Evolutionary conservation across 78 protist species (phyloP), one percentile per base, ranked within the genome.

Genomic region (Dictyostelium purpureum): DNA sequence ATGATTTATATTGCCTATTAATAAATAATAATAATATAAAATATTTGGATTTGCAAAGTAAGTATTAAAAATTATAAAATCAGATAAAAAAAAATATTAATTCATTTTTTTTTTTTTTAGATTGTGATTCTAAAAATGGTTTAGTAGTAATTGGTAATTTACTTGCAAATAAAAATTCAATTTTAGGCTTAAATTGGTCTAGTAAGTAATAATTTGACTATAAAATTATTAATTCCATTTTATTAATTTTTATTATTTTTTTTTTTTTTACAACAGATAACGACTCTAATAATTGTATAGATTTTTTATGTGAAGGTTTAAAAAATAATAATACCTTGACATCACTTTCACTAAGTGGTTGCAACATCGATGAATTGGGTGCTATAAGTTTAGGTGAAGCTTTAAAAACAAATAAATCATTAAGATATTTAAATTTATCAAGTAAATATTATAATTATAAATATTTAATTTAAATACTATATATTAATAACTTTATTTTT

Each of bases 21-120:
- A 14, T 61, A 61, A 61, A 61, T 61, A 61, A 61, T 31, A 61
- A 61, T 26, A 31, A 28, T 11, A 61, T 61, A 31, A 61, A 31
- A 61, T 61, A 61, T 61, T 61, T 61, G 31, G 69, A 61, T 61
- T 61, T 61, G 4, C 69, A 61, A 61, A 61, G 69, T 61, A 61
- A 31, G 69, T 61, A 31, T 43, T 43, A 43, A 43, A 43, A 43
- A 43, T 43, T 9, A 43, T 43, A 43, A 43, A 9, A 43, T 4
- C 7, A 9, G 49, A 21, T 52, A 52, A 52, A 21, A 52, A 21
- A 52, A 21, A 52, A 52, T 52, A 7, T 49, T 21, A 56, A 56
- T 56, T 56, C 24, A 24, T 56, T 56, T 56, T 56, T 56, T 56
- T 24, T 56, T 24, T 56, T 56, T 54, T 21, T 52, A 61, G 69